Percentiles rank a stretch among this genome's conserved stretches.
These are phyloP conservation scores for Clitoria ternatea DNA, from an alignment of 306 rosid species.

Conservation along the genomic window DNA sequence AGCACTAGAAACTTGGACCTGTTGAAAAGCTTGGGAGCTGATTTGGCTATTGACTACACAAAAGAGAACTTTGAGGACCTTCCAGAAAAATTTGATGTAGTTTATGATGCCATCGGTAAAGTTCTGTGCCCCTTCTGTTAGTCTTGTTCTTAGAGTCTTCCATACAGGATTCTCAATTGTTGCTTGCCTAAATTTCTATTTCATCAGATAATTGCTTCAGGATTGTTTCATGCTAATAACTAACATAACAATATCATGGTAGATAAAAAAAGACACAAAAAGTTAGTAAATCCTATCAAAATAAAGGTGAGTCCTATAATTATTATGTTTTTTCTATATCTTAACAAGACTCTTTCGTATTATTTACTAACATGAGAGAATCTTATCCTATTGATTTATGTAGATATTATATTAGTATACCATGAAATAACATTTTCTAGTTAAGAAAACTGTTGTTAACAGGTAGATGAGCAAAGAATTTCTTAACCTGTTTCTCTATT, in stretches of 20 bases:
- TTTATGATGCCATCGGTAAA: slow-evolving; percentile 87
- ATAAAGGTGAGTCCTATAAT: too few relatives aligned
- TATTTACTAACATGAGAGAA: too few relatives aligned
- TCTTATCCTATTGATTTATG: neutral
- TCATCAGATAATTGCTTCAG: neutral
- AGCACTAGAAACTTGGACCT: slow-evolving; percentile 77
- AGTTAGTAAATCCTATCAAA: too few relatives aligned
- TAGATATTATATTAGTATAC: neutral
- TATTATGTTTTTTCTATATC: too few relatives aligned
- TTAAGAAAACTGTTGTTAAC: neutral
- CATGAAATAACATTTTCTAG: neutral
- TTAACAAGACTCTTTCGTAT: too few relatives aligned
- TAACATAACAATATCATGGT: too few relatives aligned
- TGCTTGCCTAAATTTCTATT: neutral
- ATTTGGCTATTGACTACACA: slow-evolving; percentile 85
- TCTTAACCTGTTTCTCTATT: neutral
- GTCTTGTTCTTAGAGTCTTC: neutral
- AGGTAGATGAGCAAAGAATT: neutral
- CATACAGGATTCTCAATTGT: neutral
- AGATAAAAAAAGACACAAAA: too few relatives aligned
- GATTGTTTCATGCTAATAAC: too few relatives aligned
- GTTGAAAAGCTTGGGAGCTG: slow-evolving; percentile 82
- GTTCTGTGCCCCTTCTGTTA: neutral
- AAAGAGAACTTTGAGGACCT: slow-evolving; percentile 83
- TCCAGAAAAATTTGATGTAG: slow-evolving; percentile 83